These are phyloP conservation scores for Eucalyptus erythrocorys DNA, from an alignment of 345 rosid genomes.

Conservation along the genomic window DNA sequence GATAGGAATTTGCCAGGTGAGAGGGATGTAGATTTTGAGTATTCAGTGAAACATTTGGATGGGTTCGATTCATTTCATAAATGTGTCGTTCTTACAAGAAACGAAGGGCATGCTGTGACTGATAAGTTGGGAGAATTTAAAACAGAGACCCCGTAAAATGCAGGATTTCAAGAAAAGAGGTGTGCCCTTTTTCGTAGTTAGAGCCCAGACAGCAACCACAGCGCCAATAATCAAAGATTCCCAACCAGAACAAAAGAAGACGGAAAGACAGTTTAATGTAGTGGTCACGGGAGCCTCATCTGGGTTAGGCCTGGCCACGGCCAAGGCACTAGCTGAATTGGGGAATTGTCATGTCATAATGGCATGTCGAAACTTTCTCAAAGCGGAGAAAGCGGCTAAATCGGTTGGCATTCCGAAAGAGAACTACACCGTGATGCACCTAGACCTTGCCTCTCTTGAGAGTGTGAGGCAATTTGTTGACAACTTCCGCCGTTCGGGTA, in stretches of 20 bases:
- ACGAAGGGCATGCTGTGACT: background rate
- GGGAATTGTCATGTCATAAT: slow-evolving; percentile 83
- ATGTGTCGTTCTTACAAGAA: background rate
- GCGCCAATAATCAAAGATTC: slow-evolving; percentile 31
- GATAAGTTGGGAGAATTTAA: background rate
- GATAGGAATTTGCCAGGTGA: background rate
- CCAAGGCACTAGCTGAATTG: slow-evolving; percentile 78
- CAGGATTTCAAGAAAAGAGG: slow-evolving; percentile 20
- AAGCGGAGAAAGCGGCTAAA: slow-evolving; percentile 80
- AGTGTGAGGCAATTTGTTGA: slow-evolving; percentile 86
- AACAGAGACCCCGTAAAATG: slow-evolving; percentile 11
- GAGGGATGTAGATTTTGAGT: background rate
- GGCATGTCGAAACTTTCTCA: slow-evolving; percentile 96
- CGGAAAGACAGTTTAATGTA: slow-evolving; percentile 57
- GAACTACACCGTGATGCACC: slow-evolving; percentile 82
- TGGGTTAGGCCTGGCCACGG: slow-evolving; percentile 75
- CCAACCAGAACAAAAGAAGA: slow-evolving; percentile 56
- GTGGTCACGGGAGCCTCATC: slow-evolving; percentile 82
- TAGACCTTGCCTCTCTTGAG: slow-evolving; percentile 88
- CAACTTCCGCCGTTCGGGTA: slow-evolving; percentile 45
- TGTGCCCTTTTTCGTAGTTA: background rate
- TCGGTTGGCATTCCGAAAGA: slow-evolving; percentile 70
- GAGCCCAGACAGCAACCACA: slow-evolving; percentile 55
- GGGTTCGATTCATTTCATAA: background rate
- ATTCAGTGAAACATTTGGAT: background rate